A percentile compares a stretch with the other conserved stretches of the same genome.
Evolutionary conservation across 305 asterid genomes (phyloP).

Genomic region (Fraxinus ornus): DNA sequence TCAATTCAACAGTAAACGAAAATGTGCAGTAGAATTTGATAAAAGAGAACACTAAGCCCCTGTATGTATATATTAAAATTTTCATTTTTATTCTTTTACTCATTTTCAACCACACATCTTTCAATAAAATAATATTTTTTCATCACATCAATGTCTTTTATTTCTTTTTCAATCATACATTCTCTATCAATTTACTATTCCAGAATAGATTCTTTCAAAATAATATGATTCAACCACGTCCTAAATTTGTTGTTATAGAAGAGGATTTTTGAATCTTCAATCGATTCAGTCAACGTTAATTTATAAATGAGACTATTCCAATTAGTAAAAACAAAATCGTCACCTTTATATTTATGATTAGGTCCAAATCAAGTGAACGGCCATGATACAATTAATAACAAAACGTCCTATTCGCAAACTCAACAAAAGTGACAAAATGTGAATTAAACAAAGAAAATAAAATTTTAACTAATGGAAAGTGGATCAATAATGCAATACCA

Average conservation of each 20-base stretch:
- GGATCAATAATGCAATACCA: slow-evolving; percentile 23
- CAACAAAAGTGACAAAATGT: neutral
- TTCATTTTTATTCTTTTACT: too few species aligned
- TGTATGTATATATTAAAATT: too few species aligned
- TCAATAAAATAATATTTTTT: too few species aligned
- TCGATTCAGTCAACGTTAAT: neutral
- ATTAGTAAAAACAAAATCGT: neutral
- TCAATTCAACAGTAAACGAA: neutral
- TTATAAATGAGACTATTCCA: neutral
- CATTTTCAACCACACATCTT: too few species aligned
- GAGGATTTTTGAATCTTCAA: neutral
- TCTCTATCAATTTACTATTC: too few species aligned
- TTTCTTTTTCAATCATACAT: too few species aligned
- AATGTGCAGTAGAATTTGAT: neutral
- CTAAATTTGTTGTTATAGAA: neutral
- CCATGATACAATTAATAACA: neutral
- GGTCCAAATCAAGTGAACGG: neutral
- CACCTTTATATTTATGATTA: neutral
- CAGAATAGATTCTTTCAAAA: too few species aligned
- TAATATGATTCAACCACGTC: too few species aligned
- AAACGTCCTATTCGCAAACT: neutral
- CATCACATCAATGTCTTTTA: too few species aligned
- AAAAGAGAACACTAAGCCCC: neutral
- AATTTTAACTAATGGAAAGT: neutral
- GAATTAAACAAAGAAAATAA: neutral